Evolutionary conservation across 805 yeast genomes (phyloP), one percentile per base, ranked within the genome.

Genomic region (Saccharomycopsis fibuligera): DNA sequence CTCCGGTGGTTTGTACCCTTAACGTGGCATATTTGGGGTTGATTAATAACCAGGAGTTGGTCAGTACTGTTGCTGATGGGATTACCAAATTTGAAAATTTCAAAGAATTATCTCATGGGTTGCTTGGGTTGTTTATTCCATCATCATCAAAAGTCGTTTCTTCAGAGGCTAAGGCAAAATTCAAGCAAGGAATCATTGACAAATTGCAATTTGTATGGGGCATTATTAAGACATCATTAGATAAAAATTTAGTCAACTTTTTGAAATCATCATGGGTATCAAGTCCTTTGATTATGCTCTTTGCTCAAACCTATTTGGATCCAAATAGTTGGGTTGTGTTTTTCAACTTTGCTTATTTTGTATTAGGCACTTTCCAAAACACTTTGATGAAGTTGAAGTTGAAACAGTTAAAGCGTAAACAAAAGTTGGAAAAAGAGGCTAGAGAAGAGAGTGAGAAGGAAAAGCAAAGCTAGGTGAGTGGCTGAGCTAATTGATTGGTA

Each of bases 301-400:
- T 78, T 27, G 84, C 86, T 4, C 88, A 81, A 58, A 74, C 67
- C 45, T 78, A 69, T 53, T 55, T 81, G 10, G 67, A 70, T 6
- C 81, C 82, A 1, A 77, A 79, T 56, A 64, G 74, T 27, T 81
- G 88, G 88, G 80, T 78, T 9, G 78, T 77, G 2, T 81, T 79
- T 59, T 79, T 79, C 64, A 75, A 73, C 55, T 54, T 76, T 29
- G 75, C 80, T 21, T 79, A 74, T 57, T 80, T 80, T 54, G 59
- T 80, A 4, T 63, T 81, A 49, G 85, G 85, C 1, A 81, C 86
- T 1, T 69, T 71, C 48, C 83, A 81, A 56, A 81, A 81, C 58
- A 72, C 78, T 4, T 66, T 70, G 59, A 65, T 81, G 54, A 79
- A 79, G 61, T 48, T 63, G 53, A 62, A 58, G 38, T 54, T 58